Percentiles rank a stretch among this genome's conserved stretches.
Conservation (phyloP, 805 yeast genomes). For the Kuraishia floccosa region DNA sequence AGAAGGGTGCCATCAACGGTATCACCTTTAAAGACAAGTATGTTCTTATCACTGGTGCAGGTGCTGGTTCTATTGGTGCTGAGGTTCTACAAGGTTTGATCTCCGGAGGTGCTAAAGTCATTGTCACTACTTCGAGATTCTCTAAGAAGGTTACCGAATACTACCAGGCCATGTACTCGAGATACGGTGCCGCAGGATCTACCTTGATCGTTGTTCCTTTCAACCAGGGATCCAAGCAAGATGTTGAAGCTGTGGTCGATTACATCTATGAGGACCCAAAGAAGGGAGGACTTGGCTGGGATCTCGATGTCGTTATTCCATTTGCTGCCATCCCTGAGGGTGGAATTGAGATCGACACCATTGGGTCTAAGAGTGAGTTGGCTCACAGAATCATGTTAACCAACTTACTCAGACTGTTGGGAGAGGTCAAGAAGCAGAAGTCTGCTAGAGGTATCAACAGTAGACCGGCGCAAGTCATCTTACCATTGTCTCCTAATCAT, state of each 20-base stretch:
- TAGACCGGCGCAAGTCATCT: slow-evolving; percentile 95
- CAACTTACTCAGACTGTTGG: slow-evolving; percentile 84
- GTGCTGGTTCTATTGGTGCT: slow-evolving; percentile 98
- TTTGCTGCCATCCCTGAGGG: slow-evolving; percentile 99
- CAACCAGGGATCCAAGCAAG: slow-evolving; percentile 95
- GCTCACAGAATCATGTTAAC: slow-evolving; percentile 99
- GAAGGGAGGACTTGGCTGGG: slow-evolving; percentile 96
- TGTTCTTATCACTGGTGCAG: slow-evolving; percentile 95
- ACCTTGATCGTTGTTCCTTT: slow-evolving; percentile 94
- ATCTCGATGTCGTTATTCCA: slow-evolving; percentile 90
- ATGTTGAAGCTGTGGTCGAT: slow-evolving; percentile 74
- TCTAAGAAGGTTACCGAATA: slow-evolving; percentile 90
- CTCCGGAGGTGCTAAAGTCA: slow-evolving; percentile 96
- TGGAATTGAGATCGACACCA: slow-evolving; percentile 88
- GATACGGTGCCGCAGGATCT: slow-evolving; percentile 88
- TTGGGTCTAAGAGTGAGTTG: slow-evolving; percentile 91
- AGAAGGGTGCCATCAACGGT: slow-evolving; percentile 91
- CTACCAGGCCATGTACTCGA: slow-evolving; percentile 87
- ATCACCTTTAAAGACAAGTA: slow-evolving; percentile 79
- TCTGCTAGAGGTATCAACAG: slow-evolving; percentile 69
- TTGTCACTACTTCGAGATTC: slow-evolving; percentile 94
- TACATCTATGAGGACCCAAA: slow-evolving; percentile 77
- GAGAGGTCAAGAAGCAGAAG: slow-evolving; percentile 81
- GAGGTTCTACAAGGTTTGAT: slow-evolving; percentile 90
- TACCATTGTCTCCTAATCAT: slow-evolving; percentile 97